Conservation (phyloP, 768 basidiomycete species). For the Mycena filopes region DNA sequence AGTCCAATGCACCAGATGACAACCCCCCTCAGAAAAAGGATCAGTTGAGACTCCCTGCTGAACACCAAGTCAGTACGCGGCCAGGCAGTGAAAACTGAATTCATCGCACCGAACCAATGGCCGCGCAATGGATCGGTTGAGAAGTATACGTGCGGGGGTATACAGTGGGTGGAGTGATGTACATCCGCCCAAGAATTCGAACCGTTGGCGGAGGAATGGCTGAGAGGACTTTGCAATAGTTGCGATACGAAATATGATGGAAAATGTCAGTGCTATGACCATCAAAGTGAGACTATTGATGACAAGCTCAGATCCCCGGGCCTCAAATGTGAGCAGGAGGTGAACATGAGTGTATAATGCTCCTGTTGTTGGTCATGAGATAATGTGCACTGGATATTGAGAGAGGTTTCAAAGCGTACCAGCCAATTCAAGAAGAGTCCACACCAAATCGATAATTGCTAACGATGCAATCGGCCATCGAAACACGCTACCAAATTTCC, state of each 20-base stretch:
- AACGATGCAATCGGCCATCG: too few relatives aligned
- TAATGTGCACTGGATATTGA: too few relatives aligned
- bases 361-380: too few relatives aligned
- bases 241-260: not conserved
- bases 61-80: not conserved
- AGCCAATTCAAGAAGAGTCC: too few relatives aligned
- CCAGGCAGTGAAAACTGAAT: not conserved
- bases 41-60: not conserved
- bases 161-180: not conserved
- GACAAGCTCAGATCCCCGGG: too few relatives aligned
- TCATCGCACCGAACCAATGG: not conserved
- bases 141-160: not conserved
- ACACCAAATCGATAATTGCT: too few relatives aligned
- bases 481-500: too few relatives aligned
- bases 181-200: not conserved
- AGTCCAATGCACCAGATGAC: slow-evolving; percentile 2
- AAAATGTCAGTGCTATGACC: not conserved
- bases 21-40: not conserved
- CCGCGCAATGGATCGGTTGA: slow-evolving; percentile 1
- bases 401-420: too few relatives aligned
- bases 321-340: too few relatives aligned
- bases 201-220: not conserved
- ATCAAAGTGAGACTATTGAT: too few relatives aligned
- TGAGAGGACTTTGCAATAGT: not conserved
- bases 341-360: too few relatives aligned